A percentile compares a stretch with the other conserved stretches of the same genome.
phyloP scores from a whole-genome alignment of 768 basidiomycete genomes.

The Sporobolomyces phaffii region DNA sequence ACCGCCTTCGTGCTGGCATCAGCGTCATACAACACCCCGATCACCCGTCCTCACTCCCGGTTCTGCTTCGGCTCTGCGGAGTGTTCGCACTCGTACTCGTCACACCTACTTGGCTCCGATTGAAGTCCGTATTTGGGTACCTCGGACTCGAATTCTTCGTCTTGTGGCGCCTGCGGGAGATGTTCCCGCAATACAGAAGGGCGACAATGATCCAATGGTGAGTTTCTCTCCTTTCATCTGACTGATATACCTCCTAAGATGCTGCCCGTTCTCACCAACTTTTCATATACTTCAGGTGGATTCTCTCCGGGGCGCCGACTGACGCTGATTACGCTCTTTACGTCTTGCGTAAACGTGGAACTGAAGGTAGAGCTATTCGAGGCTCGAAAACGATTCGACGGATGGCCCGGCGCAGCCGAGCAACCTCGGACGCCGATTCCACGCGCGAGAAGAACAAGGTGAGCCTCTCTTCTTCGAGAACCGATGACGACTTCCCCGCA shows the following conservation, averaged over 20 bases:
- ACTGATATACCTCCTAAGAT: too few relatives aligned
- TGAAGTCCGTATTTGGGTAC: slow-evolving; percentile 6
- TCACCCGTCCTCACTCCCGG: slow-evolving; percentile 2
- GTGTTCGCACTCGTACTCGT: slow-evolving; percentile 4
- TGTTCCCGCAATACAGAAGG: slow-evolving; percentile 11
- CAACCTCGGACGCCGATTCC: background rate
- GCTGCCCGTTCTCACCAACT: too few relatives aligned
- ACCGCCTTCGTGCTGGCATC: background rate
- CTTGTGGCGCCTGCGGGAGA: slow-evolving; percentile 17
- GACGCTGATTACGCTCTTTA: slow-evolving; percentile 32
- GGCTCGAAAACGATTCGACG: slow-evolving; percentile 23
- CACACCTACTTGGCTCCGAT: slow-evolving; percentile 10
- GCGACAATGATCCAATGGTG: slow-evolving; percentile 21
- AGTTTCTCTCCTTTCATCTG: too few relatives aligned
- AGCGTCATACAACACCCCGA: slow-evolving; percentile 26
- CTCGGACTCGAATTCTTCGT: slow-evolving; percentile 25
- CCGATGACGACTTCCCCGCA: background rate
- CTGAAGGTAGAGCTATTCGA: slow-evolving; percentile 2
- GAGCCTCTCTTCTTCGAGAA: background rate
- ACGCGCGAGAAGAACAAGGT: background rate
- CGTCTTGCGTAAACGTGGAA: slow-evolving; percentile 8
- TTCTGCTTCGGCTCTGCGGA: slow-evolving; percentile 5
- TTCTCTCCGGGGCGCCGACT: slow-evolving; percentile 16
- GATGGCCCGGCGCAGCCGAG: background rate
- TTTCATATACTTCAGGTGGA: slow-evolving; percentile 14